These are phyloP conservation scores for Asterochloris erici DNA, from an alignment of 139 green algal genomes.

Conservation along the genomic window DNA sequence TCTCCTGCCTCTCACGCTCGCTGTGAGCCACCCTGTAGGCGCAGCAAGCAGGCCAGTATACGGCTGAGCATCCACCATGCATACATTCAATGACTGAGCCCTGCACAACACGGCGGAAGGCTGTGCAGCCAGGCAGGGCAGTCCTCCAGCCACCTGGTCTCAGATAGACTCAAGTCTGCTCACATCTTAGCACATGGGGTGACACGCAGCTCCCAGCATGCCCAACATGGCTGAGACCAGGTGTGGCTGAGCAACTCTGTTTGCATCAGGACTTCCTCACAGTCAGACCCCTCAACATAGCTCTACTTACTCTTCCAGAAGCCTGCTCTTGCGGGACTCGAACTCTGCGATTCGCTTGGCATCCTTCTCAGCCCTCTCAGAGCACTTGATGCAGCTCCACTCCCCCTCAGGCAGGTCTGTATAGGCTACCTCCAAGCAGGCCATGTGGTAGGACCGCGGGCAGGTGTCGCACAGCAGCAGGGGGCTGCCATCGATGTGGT, in stretches of 20 bases:
- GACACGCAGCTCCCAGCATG: too few relatives aligned
- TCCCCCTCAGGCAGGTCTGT: constrained; percentile 38
- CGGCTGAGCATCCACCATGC: too few relatives aligned
- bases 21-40: constrained; percentile 15
- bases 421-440: constrained; percentile 38
- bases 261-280: neutral
- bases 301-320: constrained; percentile 13
- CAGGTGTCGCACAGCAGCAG: constrained; percentile 55
- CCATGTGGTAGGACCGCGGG: constrained; percentile 44
- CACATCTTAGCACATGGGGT: too few relatives aligned
- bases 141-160: too few relatives aligned
- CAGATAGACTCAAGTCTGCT: too few relatives aligned
- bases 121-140: too few relatives aligned
- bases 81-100: neutral
- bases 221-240: too few relatives aligned
- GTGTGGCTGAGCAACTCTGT: too few relatives aligned
- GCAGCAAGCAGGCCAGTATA: neutral
- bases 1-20: constrained; percentile 44
- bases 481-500: constrained; percentile 31
- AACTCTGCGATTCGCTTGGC: constrained; percentile 35
- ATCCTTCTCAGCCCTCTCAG: constrained; percentile 19
- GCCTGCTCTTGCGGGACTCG: constrained; percentile 22
- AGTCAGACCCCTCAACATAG: neutral
- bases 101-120: too few relatives aligned
- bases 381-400: constrained; percentile 50